A percentile compares a stretch with the other conserved stretches of the same genome.
phyloP scores from a whole-genome alignment of 345 rosid genomes.

The Eucalyptus lansdowneana region DNA sequence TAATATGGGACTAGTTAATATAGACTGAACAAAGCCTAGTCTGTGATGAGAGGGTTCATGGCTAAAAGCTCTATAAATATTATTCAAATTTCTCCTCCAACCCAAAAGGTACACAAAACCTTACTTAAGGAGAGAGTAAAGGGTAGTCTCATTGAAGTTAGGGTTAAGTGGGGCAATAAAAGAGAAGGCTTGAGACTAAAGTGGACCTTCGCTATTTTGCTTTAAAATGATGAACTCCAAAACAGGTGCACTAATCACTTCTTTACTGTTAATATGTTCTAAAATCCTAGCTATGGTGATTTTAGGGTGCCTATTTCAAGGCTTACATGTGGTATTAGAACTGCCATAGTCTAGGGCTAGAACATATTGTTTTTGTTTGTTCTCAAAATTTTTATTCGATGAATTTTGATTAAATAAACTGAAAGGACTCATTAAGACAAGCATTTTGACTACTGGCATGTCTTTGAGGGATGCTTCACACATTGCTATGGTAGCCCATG shows the following conservation, averaged over 20 bases:
- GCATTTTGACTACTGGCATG: background rate
- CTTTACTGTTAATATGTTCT: background rate
- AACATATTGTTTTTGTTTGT: background rate
- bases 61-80: background rate
- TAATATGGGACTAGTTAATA: background rate
- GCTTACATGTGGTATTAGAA: background rate
- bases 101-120: background rate
- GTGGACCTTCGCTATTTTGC: background rate
- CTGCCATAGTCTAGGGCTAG: background rate
- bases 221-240: background rate
- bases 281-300: background rate
- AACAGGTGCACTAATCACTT: background rate
- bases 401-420: background rate
- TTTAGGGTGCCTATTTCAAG: background rate
- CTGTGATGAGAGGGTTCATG: accelerated
- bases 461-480: background rate
- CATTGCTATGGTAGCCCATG: background rate
- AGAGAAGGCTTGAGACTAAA: background rate
- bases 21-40: background rate
- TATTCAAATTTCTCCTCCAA: background rate
- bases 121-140: background rate
- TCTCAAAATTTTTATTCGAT: background rate
- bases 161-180: background rate
- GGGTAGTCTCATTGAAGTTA: background rate
- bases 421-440: background rate